These are phyloP conservation scores for Endotrypanum monterogeii DNA, from an alignment of 208 protist species.

Conservation along the genomic window DNA sequence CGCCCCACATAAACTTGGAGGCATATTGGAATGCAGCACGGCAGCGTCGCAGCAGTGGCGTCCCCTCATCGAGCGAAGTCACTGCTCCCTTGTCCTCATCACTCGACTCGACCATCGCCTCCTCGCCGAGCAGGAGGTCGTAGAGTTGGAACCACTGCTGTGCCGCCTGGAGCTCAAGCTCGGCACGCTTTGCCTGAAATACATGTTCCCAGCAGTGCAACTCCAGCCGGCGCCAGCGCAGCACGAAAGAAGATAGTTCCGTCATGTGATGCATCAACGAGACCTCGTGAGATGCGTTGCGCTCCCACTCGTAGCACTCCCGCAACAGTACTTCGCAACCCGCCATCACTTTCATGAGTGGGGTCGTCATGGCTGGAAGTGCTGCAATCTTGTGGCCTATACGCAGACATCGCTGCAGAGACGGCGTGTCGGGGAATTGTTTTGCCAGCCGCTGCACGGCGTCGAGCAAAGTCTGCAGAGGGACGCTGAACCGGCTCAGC, in stretches of 20 bases:
- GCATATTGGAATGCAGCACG: conserved; percentile 52
- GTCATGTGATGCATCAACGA: conserved; percentile 92
- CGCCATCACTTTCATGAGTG: conserved; percentile 94
- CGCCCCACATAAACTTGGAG: conserved; percentile 81
- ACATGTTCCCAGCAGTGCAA: conserved; percentile 95
- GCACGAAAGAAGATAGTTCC: conserved; percentile 90
- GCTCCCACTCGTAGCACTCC: conserved; percentile 97
- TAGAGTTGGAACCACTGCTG: conserved; percentile 81
- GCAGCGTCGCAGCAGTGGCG: conserved; percentile 34
- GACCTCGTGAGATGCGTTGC: conserved; percentile 89
- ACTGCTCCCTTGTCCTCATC: conserved; percentile 5
- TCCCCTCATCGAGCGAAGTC: conserved; percentile 23
- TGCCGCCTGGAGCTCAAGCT: conserved; percentile 66
- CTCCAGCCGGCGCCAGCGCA: conserved; percentile 97
- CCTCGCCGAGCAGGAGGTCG: conserved; percentile 54
- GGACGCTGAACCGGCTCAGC: conserved; percentile 60
- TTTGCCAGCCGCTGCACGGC: conserved; percentile 71
- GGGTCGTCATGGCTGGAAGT: conserved; percentile 85
- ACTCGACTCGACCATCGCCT: neutral
- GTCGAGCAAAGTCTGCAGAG: conserved; percentile 61
- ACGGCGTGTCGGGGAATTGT: conserved; percentile 92
- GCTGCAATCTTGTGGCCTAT: conserved; percentile 84
- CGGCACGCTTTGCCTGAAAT: conserved; percentile 81
- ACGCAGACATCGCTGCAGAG: conserved; percentile 82
- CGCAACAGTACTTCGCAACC: conserved; percentile 95